A percentile compares a stretch with the other conserved stretches of the same genome.
Evolutionary conservation across 257 asterid species (phyloP).

Genomic region (Cynanchum wilfordii): DNA sequence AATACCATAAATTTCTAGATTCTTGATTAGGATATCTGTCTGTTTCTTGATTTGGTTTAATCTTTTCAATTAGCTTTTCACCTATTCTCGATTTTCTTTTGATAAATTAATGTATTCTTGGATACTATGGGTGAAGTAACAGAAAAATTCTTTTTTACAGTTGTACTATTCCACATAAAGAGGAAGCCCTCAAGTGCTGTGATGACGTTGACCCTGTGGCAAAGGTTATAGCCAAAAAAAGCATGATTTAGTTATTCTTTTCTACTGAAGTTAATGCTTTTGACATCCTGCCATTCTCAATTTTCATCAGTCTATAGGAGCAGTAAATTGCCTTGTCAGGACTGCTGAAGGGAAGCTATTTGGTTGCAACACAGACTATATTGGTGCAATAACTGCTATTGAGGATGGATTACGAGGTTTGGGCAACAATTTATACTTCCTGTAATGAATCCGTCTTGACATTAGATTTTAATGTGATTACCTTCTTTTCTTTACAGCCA

Average conservation of each 20-base stretch:
- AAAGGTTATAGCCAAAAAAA: constrained; percentile 46
- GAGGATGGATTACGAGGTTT: constrained; percentile 82
- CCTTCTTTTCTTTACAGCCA: constrained; percentile 33
- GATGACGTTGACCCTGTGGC: constrained; percentile 88
- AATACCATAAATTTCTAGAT: background rate
- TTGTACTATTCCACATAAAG: constrained; percentile 94
- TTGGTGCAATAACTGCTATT: constrained; percentile 91
- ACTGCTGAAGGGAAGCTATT: constrained; percentile 71
- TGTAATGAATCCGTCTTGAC: constrained; percentile 11
- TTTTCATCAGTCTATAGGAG: constrained; percentile 73
- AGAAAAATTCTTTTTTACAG: constrained; percentile 41
- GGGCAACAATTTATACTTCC: constrained; percentile 15
- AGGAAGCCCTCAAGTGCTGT: constrained; percentile 60
- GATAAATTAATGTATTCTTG: background rate
- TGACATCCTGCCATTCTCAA: constrained; percentile 15
- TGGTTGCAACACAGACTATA: constrained; percentile 90
- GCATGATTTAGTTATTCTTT: constrained; percentile 4
- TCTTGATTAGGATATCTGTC: background rate
- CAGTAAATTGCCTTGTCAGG: constrained; percentile 72
- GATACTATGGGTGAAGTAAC: constrained; percentile 2
- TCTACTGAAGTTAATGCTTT: background rate
- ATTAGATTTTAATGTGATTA: constrained; percentile 9
- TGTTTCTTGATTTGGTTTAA: background rate
- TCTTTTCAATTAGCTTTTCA: background rate
- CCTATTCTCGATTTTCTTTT: background rate